Conservation (phyloP, 495 filamentous ascomycete genomes). For the Hyphodiscus hymeniophilus region DNA sequence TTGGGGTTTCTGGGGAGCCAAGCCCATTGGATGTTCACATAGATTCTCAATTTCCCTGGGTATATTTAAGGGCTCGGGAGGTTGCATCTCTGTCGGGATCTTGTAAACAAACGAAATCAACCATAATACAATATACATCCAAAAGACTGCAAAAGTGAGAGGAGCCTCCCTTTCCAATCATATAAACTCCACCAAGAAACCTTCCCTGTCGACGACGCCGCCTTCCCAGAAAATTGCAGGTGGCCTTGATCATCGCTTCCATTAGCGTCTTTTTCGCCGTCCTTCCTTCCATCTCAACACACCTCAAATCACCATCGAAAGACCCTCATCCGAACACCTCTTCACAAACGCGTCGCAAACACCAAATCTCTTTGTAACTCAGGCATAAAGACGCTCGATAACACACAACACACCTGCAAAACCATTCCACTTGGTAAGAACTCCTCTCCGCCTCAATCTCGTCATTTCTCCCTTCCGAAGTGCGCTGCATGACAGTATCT, state of each 20-base stretch:
- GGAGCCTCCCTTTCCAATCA: not conserved
- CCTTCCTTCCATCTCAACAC: not conserved
- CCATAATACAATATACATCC: no score
- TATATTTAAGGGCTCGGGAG: no score
- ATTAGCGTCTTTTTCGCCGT: no score
- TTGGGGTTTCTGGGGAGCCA: slow-evolving; percentile 1
- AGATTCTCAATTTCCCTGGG: not conserved
- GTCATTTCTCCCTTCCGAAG: slow-evolving; percentile 17
- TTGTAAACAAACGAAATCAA: no score
- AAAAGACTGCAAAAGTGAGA: no score
- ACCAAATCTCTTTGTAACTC: not conserved
- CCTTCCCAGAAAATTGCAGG: not conserved
- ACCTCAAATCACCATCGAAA: not conserved
- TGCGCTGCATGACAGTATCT: not conserved
- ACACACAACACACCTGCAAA: not conserved
- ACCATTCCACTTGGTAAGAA: slow-evolving; percentile 15
- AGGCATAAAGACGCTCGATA: not conserved
- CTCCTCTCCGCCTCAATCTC: slow-evolving; percentile 11
- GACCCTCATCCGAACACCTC: not conserved
- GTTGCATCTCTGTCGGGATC: no score
- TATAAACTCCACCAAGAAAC: no score
- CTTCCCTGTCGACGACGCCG: not conserved
- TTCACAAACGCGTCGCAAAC: not conserved
- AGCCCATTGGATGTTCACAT: not conserved
- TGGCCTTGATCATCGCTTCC: not conserved